phyloP scores from a whole-genome alignment of 1,284 basidiomycete genomes.

The Ganoderma meredithae region DNA sequence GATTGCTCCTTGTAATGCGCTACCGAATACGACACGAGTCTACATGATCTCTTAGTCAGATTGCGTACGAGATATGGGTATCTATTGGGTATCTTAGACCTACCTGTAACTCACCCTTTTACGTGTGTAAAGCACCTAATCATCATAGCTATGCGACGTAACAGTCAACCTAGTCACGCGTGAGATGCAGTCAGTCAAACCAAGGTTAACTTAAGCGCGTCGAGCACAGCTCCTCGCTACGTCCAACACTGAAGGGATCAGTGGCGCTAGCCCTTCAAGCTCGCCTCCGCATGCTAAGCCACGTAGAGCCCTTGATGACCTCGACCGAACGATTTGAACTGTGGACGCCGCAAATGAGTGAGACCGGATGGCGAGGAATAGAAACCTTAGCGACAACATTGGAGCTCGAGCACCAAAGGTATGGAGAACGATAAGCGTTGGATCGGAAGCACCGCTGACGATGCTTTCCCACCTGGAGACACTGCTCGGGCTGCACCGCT shows the following conservation, averaged over 20 bases:
- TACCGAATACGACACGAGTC: not conserved
- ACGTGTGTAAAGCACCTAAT: not conserved
- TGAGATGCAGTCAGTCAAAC: not conserved
- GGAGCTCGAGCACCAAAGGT: not conserved
- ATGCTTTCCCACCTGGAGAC: not conserved
- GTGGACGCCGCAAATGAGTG: not conserved
- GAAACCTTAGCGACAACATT: not conserved
- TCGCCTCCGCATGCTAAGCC: not conserved
- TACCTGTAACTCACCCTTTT: not conserved
- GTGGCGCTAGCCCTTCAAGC: not conserved
- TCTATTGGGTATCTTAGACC: too few relatives aligned
- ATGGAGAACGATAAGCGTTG: not conserved
- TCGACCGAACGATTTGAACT: not conserved
- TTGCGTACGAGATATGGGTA: not conserved
- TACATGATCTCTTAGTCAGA: not conserved
- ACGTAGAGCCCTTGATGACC: not conserved
- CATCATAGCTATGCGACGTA: not conserved
- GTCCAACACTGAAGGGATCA: not conserved
- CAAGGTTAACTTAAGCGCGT: not conserved
- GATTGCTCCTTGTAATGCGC: not conserved
- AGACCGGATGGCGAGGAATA: not conserved
- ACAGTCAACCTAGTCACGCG: not conserved
- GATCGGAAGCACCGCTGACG: not conserved
- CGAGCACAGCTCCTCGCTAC: not conserved
- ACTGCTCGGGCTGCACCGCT: not conserved